Conservation (phyloP, 139 green algal species). For the Tetraselmis striata region DNA sequence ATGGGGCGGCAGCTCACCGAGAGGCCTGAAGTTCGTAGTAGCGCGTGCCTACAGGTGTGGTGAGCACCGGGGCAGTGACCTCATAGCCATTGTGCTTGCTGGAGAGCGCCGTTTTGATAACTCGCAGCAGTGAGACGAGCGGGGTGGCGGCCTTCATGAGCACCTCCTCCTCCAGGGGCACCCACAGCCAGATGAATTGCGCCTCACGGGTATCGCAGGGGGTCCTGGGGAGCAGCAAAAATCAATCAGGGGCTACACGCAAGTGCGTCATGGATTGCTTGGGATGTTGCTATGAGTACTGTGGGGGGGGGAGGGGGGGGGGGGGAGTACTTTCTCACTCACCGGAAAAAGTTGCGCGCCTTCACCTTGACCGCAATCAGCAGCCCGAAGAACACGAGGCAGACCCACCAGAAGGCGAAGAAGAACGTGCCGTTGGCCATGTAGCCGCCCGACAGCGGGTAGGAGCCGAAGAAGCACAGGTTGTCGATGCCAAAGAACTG, state of each 20-base stretch:
- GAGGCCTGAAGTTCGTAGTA: conserved; percentile 13
- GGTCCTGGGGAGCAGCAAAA: no score
- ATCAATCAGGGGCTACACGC: no score
- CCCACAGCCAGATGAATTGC: conserved; percentile 6
- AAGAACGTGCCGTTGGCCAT: conserved; percentile 9
- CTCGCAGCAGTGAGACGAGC: conserved; percentile 2
- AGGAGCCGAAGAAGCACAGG: conserved; percentile 19
- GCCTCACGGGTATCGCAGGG: neutral
- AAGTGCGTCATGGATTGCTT: no score
- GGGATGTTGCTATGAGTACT: no score
- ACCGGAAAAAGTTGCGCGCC: conserved; percentile 17
- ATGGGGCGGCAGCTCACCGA: no score
- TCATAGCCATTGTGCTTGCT: neutral
- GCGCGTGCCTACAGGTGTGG: neutral
- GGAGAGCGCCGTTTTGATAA: neutral
- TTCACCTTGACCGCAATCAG: conserved; percentile 9
- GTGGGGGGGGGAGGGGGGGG: no score
- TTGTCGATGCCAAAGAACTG: conserved; percentile 14
- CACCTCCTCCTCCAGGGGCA: conserved; percentile 2
- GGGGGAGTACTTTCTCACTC: no score
- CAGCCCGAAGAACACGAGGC: conserved; percentile 5
- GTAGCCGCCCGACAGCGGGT: conserved; percentile 11
- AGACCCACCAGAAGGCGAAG: conserved; percentile 14
- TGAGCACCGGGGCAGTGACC: neutral
- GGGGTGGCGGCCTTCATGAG: conserved; percentile 5